These are phyloP conservation scores for Penicillium rolfsii DNA, from an alignment of 2,329 filamentous ascomycete genomes.

Conservation along the genomic window DNA sequence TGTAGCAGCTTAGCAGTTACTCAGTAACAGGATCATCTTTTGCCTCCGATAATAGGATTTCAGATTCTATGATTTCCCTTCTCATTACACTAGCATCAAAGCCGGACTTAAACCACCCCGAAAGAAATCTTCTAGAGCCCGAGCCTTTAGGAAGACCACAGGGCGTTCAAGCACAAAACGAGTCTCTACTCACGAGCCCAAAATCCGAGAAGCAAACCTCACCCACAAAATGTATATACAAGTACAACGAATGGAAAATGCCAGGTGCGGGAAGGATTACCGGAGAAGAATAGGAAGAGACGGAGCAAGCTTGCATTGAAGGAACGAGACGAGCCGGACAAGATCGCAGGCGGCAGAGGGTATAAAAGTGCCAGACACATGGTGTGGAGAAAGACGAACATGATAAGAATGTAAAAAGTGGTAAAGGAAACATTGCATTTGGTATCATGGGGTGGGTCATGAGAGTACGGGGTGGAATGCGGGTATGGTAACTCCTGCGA, in stretches of 20 bases:
- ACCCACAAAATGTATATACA: not conserved
- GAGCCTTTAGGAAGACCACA: not conserved
- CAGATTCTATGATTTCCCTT: not conserved
- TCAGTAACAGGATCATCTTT: no score
- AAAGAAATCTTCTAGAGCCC: not conserved
- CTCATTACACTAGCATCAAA: not conserved
- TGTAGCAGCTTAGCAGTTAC: no score
- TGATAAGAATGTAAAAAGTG: conserved; percentile 7
- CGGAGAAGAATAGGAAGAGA: not conserved
- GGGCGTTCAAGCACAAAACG: not conserved
- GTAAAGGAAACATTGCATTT: conserved; percentile 16
- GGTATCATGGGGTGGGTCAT: conserved; percentile 22
- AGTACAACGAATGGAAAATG: not conserved
- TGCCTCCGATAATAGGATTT: not conserved
- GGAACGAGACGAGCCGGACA: conserved; percentile 5
- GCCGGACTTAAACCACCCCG: not conserved
- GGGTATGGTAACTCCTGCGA: not conserved
- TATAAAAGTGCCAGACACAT: conserved; percentile 22
- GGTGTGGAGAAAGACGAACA: not conserved
- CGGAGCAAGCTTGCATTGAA: conserved; percentile 1
- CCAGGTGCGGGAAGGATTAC: not conserved
- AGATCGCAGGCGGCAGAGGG: conserved; percentile 18
- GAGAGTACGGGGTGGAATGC: conserved; percentile 7
- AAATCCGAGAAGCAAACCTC: not conserved
- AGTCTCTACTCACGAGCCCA: not conserved